Evolutionary conservation across 2,329 filamentous ascomycete species (phyloP), one percentile per base, ranked within the genome.

Genomic region (Onygenales sp.): DNA sequence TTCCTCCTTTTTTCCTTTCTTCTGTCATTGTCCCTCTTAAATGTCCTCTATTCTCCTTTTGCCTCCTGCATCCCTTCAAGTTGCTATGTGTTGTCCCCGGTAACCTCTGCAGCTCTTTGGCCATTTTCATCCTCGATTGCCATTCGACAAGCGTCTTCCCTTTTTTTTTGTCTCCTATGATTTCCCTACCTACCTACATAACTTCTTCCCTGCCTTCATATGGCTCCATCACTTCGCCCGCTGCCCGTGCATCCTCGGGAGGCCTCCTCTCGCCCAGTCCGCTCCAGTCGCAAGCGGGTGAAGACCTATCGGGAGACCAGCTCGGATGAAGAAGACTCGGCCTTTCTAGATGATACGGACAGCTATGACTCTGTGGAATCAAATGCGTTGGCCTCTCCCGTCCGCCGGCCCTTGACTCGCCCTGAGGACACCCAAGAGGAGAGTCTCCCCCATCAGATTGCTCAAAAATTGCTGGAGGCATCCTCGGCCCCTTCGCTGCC

Each of bases 261-360:
- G 35, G 57, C 56, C 39, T 60, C 59, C 50, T 62, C 66, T 50
- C 66, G 67, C 10, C 69, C 69, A 14, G 53, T 69, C 41, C 69
- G 70, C 33, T 62, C 63, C 32, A 69, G 58, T 57, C 68, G 69
- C 53, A 66, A 61, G 7, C 62, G 61, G 50, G 65, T 72, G 32
- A 56, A 63, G 43, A 66, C 68, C 32, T 73, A 73, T 51, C 63
- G 69, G 39, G 70, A 72, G 58, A 65, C 68, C 14, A 67, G 62
- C 10, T 67, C 66, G 3, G 65, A 68, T 13, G 63, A 66, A 11
- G 63, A 59, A 13, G 54, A 58, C n/a, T 41, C 31, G 11, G n/a
- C 46, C 10, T 39, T n/a, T 33, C 53, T 58, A 14, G 53, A 59
- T 31, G 46, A 33, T 39, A 45, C 44, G 17, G 44, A 47, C 13